Conservation (phyloP, 1,284 basidiomycete species). For the Afroboletus lepidellus region DNA sequence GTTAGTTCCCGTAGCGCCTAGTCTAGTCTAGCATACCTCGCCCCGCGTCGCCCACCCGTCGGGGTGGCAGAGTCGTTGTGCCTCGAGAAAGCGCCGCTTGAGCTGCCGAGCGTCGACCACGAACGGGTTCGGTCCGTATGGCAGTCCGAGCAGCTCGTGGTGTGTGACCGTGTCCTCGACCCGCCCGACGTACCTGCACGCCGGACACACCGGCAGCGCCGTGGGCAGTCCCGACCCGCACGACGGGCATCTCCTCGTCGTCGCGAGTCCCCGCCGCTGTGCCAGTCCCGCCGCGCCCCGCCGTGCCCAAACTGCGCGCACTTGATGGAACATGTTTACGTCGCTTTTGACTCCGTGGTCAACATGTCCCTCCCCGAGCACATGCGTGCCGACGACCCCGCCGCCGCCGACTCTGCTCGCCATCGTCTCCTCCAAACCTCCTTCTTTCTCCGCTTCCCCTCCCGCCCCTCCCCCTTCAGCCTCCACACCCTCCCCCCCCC, state of each 20-base stretch:
- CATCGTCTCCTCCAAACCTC: conserved; percentile 40
- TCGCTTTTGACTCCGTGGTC: conserved; percentile 7
- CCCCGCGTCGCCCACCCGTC: conserved; percentile 73
- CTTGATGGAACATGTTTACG: conserved; percentile 16
- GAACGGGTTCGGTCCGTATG: conserved; percentile 64
- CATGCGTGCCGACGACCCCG: conserved; percentile 38
- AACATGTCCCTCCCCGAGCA: conserved; percentile 25
- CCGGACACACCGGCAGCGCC: conserved; percentile 63
- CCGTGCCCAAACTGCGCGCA: conserved; percentile 14
- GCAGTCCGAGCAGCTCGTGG: conserved; percentile 62
- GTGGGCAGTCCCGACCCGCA: conserved; percentile 60
- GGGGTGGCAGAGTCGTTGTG: conserved; percentile 78
- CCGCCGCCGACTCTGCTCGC: conserved; percentile 44
- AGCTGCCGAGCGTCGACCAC: conserved; percentile 53
- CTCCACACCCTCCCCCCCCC: neutral
- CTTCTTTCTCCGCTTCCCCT: conserved; percentile 32
- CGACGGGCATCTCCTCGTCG: conserved; percentile 47
- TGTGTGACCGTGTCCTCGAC: conserved; percentile 51
- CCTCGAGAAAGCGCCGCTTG: conserved; percentile 59
- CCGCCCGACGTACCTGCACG: conserved; percentile 62
- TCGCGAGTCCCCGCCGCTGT: conserved; percentile 19
- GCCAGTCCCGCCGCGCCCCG: conserved; percentile 3
- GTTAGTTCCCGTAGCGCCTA: conserved; percentile 10
- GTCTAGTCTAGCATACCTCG: conserved; percentile 26
- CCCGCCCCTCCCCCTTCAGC: conserved; percentile 10